Conservation (phyloP, 192 early-diverging fungal genomes). For the Neocallimastix lanati region DNA sequence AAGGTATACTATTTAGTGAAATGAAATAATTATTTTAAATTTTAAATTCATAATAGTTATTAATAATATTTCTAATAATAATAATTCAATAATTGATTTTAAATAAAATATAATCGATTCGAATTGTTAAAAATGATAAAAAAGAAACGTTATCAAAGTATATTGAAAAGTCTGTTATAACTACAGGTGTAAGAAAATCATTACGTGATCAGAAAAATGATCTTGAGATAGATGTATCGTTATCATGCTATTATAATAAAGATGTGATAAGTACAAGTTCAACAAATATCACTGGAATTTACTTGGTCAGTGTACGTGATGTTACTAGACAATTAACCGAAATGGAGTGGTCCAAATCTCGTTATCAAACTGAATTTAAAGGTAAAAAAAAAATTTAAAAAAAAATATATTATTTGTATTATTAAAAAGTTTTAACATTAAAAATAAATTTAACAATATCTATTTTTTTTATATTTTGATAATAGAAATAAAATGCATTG, state of each 20-base stretch:
- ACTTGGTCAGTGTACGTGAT: background rate
- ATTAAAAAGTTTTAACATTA: too few species aligned
- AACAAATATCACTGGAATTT: background rate
- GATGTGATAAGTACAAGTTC: background rate
- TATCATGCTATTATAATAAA: background rate
- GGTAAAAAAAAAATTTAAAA: background rate
- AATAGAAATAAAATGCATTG: slow-evolving; percentile 52
- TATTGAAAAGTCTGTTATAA: background rate
- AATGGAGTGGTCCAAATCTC: background rate
- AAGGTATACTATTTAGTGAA: background rate
- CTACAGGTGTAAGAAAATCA: background rate
- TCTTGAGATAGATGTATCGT: background rate
- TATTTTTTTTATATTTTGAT: too few species aligned
- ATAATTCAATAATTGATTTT: too few species aligned
- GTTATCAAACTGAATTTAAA: background rate
- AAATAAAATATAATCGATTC: too few species aligned
- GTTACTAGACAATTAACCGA: background rate
- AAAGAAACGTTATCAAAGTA: background rate
- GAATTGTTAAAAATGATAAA: too few species aligned
- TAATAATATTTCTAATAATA: too few species aligned
- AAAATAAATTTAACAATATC: too few species aligned
- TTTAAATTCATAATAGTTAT: too few species aligned
- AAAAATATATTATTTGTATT: too few species aligned
- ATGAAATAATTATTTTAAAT: too few species aligned
- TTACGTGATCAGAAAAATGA: background rate